These are phyloP conservation scores for Massarina eburnea DNA, from an alignment of 2,329 filamentous ascomycete species.

Conservation along the genomic window DNA sequence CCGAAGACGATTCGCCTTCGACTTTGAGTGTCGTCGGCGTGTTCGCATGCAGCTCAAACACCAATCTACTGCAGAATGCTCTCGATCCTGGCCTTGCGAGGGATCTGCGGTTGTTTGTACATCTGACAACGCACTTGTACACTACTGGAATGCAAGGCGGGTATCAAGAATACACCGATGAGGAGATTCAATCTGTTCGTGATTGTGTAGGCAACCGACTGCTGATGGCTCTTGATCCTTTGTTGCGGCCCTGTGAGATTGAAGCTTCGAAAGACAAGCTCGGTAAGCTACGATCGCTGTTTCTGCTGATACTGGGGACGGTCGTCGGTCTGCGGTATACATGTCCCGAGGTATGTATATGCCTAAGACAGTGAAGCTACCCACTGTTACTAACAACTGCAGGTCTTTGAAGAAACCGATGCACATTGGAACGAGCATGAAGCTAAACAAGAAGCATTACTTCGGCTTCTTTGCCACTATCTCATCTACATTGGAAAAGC, in stretches of 20 bases:
- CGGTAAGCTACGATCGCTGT: slow-evolving; percentile 13
- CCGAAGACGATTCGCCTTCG: slow-evolving; percentile 11
- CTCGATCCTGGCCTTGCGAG: slow-evolving; percentile 13
- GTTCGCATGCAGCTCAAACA: slow-evolving; percentile 20
- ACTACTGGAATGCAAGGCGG: slow-evolving; percentile 18
- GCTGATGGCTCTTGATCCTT: slow-evolving; percentile 10
- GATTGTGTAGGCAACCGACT: slow-evolving; percentile 17
- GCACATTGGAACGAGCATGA: slow-evolving; percentile 1
- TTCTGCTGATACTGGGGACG: slow-evolving; percentile 17
- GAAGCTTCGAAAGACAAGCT: slow-evolving; percentile 18
- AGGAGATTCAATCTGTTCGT: slow-evolving; percentile 18
- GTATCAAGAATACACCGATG: slow-evolving; percentile 16
- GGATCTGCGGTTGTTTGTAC: slow-evolving; percentile 18
- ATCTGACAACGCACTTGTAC: slow-evolving; percentile 18
- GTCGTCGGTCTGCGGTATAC: slow-evolving; percentile 19
- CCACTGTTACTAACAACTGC: not conserved
- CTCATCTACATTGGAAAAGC: slow-evolving; percentile 22
- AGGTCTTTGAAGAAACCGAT: slow-evolving; percentile 10
- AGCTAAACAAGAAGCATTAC: slow-evolving; percentile 15
- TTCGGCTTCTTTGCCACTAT: slow-evolving; percentile 19
- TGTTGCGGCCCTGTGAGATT: slow-evolving; percentile 14
- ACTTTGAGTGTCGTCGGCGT: slow-evolving; percentile 17
- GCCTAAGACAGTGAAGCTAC: not conserved
- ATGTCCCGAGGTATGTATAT: slow-evolving; percentile 12
- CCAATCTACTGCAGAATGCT: slow-evolving; percentile 14